phyloP scores from a whole-genome alignment of 257 asterid genomes.

The Nicotiana otophora region DNA sequence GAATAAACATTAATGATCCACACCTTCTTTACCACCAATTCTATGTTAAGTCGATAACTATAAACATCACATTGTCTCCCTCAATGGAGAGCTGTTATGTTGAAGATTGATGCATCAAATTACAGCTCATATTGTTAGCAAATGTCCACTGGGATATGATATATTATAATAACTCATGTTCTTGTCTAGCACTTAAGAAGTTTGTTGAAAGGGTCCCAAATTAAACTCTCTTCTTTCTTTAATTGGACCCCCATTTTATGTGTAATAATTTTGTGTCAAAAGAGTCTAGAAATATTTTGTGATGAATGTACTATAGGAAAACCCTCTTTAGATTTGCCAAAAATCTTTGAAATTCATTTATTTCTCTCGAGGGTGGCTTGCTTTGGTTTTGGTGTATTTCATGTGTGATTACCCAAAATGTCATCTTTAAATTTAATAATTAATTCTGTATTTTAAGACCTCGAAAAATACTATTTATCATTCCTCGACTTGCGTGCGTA shows the following conservation, averaged over 20 bases:
- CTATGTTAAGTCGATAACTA: neutral
- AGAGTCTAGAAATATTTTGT: neutral
- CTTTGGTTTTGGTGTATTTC: no score
- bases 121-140: neutral
- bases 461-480: no score
- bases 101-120: conserved; percentile 1
- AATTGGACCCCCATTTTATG: neutral
- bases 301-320: no score
- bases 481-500: no score
- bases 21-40: neutral
- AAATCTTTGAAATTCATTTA: no score
- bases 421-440: no score
- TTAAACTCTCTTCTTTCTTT: neutral
- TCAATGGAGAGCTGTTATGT: neutral
- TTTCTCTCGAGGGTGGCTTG: no score
- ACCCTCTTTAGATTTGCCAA: no score
- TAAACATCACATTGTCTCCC: neutral
- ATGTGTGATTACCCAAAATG: no score
- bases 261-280: neutral
- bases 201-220: neutral
- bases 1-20: neutral
- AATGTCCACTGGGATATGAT: neutral
- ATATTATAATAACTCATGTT: neutral
- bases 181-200: neutral
- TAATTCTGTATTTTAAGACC: no score